Base-by-base conservation (phyloP, 2,329 filamentous ascomycete species). In the Colletotrichum gloeosporioides region DNA sequence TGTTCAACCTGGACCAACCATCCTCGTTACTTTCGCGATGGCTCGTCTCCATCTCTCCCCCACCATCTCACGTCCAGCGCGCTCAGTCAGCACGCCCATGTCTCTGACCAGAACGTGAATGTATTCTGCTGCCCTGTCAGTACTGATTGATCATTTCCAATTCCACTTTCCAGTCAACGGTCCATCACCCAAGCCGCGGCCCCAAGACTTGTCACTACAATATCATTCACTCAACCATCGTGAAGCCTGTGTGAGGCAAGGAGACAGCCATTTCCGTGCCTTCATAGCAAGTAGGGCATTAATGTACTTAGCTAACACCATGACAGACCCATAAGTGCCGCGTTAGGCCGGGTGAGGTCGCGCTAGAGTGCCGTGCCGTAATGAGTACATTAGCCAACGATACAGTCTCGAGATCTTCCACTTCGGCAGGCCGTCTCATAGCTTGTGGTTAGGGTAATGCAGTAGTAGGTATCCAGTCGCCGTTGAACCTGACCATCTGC, bases 21-120 rank as follows among this genome's bases (percentile, higher is more conserved):
- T 71, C 49, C 53, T 66, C 69, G 69, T 57, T 64, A 39, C 62
- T 27, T 59, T 68, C 63, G 63, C 57, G 55, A 53, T 34, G 57
- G 57, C 59, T 57, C 12, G 73, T 61, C 55, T 57, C 69, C 69
- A 59, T 68, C 31, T n/a, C n/a, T 57, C 63, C 69, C 69, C 69
- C 69, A 73, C 73, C 64, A 75, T 55, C 39, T 55, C 55, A 16
- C 67, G 62, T 72, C 32, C 36, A n/a, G 62, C 39, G 68, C 31
- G 73, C 69, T 75, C 73, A 72, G 62, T 75, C 69, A 72, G 69
- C 73, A 63, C 62, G 32, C 39, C 55, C 34, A 49, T 18, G 25
- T 44, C 27, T 25, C 61, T 67, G 25, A 16, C 27, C 16, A 31
- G 57, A 4, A 16, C 31, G 57, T n/a, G 27, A 22, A 18, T 12